Conservation (phyloP, 1,284 basidiomycete genomes). For the Trichosporon faecale region DNA sequence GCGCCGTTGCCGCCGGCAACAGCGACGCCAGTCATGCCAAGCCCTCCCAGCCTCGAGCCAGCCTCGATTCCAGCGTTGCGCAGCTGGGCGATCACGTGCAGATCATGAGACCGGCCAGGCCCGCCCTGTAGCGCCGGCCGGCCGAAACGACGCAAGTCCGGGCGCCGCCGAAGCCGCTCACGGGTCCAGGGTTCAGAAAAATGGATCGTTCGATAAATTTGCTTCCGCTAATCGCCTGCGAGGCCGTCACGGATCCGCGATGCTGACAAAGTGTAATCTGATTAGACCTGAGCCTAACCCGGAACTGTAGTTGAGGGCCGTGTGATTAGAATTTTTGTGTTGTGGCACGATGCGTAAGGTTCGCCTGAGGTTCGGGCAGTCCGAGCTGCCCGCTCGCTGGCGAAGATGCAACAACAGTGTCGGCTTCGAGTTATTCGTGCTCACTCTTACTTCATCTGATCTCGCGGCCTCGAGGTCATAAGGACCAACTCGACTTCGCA, state of each 20-base stretch:
- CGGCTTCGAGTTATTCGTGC: background rate
- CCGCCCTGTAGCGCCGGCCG: background rate
- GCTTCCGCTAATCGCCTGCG: conserved; percentile 16
- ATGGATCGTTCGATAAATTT: conserved; percentile 9
- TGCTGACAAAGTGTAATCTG: background rate
- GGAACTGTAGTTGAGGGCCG: background rate
- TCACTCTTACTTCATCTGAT: background rate
- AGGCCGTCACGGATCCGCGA: background rate
- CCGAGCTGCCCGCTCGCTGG: background rate
- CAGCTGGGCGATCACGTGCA: background rate
- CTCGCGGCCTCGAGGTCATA: background rate
- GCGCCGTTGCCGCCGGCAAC: no score
- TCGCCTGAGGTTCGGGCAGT: background rate
- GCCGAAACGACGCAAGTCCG: background rate
- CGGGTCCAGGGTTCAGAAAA: background rate
- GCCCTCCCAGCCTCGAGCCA: no score
- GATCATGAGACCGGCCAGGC: background rate
- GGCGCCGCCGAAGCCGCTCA: conserved; percentile 5
- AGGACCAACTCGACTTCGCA: background rate
- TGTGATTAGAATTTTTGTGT: background rate
- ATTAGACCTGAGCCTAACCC: background rate
- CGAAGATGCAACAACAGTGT: no score
- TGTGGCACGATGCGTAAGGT: background rate
- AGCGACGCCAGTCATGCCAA: no score
- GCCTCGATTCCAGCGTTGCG: no score